Conservation (phyloP, 2,329 filamentous ascomycete species). For the Esteya vermicola region DNA sequence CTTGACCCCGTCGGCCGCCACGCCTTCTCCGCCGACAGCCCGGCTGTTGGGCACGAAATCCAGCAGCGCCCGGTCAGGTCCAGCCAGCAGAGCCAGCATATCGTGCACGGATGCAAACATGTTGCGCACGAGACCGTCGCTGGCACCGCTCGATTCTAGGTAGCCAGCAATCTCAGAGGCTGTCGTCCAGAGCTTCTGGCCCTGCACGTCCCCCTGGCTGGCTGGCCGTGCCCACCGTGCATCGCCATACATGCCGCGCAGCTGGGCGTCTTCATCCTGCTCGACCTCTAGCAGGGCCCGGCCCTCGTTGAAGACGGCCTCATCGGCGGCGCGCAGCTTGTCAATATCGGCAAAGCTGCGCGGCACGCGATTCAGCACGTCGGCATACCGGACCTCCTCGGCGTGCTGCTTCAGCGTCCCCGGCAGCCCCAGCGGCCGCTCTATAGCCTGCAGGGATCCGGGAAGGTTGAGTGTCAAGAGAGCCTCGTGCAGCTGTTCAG, state of each 20-base stretch:
- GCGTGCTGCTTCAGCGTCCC: constrained; percentile 77
- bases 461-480: constrained; percentile 76
- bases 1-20: constrained; percentile 61
- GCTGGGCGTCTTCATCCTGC: constrained; percentile 65
- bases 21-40: constrained; percentile 56
- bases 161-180: constrained; percentile 75
- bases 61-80: constrained; percentile 67
- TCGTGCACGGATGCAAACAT: constrained; percentile 68
- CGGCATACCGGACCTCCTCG: constrained; percentile 84
- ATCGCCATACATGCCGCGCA: constrained; percentile 69
- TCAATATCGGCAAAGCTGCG: constrained; percentile 78
- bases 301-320: constrained; percentile 69
- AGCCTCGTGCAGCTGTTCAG: constrained; percentile 63
- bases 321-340: constrained; percentile 71
- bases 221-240: constrained; percentile 65
- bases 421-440: constrained; percentile 85
- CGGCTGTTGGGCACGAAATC: constrained; percentile 81
- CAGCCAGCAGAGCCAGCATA: constrained; percentile 61
- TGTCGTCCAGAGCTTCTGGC: constrained; percentile 57
- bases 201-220: constrained; percentile 52
- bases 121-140: constrained; percentile 50
- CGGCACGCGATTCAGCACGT: constrained; percentile 64
- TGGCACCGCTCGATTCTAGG: constrained; percentile 49
- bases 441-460: constrained; percentile 82
- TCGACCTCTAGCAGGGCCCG: constrained; percentile 65